These are phyloP conservation scores for Coffea canephora DNA, from an alignment of 257 asterid genomes.

Conservation along the genomic window DNA sequence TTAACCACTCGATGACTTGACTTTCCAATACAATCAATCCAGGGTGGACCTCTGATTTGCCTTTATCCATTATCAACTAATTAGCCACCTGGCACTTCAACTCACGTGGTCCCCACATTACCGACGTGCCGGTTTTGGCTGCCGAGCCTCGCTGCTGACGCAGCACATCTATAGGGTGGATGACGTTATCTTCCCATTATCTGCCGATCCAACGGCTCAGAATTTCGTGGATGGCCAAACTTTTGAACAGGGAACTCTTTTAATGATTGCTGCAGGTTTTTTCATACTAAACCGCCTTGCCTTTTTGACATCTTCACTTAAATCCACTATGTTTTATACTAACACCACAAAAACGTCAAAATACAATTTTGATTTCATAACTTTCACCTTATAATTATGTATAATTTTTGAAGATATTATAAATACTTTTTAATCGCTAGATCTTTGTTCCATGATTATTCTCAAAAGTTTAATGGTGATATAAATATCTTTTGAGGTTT, in stretches of 20 bases:
- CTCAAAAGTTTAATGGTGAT: no score
- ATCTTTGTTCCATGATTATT: no score
- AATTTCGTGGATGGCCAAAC: not conserved
- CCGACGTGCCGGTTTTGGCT: not conserved
- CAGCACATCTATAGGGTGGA: not conserved
- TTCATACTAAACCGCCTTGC: not conserved
- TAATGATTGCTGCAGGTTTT: not conserved
- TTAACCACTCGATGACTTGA: not conserved
- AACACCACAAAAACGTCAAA: not conserved
- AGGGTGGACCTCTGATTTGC: not conserved
- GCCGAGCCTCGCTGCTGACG: not conserved
- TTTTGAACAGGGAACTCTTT: not conserved
- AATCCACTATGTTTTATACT: no score
- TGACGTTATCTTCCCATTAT: not conserved
- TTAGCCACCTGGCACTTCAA: not conserved
- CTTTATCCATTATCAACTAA: not conserved
- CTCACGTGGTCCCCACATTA: not conserved
- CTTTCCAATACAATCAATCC: not conserved
- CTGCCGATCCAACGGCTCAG: not conserved
- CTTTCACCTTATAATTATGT: no score
- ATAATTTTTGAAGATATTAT: no score
- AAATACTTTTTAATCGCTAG: no score
- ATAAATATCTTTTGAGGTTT: no score
- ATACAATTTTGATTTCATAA: no score
- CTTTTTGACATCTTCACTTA: not conserved